Evolutionary conservation across 192 early-diverging fungal genomes (phyloP).

Genomic region (Coemansia nantahalensis): DNA sequence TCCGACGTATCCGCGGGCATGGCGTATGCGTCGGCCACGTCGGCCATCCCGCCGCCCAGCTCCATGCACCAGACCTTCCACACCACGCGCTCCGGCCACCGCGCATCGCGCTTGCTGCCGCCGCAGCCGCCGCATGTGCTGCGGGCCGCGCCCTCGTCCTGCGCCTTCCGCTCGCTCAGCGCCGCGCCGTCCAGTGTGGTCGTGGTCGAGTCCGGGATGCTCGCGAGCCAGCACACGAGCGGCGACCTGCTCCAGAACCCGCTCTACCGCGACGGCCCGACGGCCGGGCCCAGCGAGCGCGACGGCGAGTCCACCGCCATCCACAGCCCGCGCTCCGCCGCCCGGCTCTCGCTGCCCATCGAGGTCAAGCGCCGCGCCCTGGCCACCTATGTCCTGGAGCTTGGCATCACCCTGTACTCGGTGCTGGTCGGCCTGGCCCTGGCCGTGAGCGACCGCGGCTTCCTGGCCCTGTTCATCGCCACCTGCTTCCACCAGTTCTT

Average conservation of each 20-base stretch:
- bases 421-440: slow-evolving; percentile 71
- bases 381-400: slow-evolving; percentile 65
- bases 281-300: too few species aligned
- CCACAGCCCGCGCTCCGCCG: slow-evolving; percentile 5
- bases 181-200: neutral
- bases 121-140: too few species aligned
- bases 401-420: slow-evolving; percentile 73
- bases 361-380: slow-evolving; percentile 42
- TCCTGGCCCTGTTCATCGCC: slow-evolving; percentile 60
- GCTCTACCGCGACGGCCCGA: too few species aligned
- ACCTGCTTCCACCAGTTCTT: slow-evolving; percentile 72
- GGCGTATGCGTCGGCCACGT: slow-evolving; percentile 9
- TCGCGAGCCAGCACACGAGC: too few species aligned
- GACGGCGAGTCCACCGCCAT: slow-evolving; percentile 29
- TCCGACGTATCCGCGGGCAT: slow-evolving; percentile 1
- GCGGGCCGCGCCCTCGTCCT: slow-evolving; percentile 21
- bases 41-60: slow-evolving; percentile 2
- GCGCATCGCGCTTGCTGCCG: neutral
- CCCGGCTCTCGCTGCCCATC: neutral
- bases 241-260: neutral
- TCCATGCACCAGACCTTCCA: slow-evolving; percentile 19
- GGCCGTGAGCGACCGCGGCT: slow-evolving; percentile 41
- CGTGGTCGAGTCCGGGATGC: too few species aligned
- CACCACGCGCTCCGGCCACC: slow-evolving; percentile 16
- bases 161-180: slow-evolving; percentile 6